Evolutionary conservation across 139 green algal genomes (phyloP).

Genomic region (Dunaliella sp.): DNA sequence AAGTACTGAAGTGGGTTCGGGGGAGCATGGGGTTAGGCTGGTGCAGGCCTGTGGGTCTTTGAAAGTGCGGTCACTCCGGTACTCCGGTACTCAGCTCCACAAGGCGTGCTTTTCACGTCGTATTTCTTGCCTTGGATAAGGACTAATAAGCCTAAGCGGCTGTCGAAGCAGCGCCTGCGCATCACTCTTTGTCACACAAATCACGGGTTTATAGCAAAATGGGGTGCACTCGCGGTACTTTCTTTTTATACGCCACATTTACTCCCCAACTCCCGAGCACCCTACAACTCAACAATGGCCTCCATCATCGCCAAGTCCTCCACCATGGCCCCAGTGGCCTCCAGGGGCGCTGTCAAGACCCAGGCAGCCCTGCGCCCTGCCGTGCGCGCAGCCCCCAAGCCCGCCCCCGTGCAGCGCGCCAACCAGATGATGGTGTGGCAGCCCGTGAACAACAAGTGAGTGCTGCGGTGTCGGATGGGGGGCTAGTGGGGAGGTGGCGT

Average conservation of each 20-base stretch:
- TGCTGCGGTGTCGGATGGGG: neutral
- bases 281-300: constrained; percentile 25
- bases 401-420: constrained; percentile 49
- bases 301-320: constrained; percentile 22
- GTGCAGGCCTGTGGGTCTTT: no score
- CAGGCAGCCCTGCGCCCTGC: constrained; percentile 27
- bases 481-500: neutral
- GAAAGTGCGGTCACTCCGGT: no score
- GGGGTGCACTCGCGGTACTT: neutral
- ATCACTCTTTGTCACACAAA: neutral
- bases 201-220: neutral
- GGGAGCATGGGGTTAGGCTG: no score
- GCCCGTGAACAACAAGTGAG: constrained; percentile 81
- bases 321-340: constrained; percentile 10
- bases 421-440: constrained; percentile 75
- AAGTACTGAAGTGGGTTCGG: no score
- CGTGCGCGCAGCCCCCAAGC: constrained; percentile 32
- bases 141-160: no score
- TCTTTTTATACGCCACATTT: neutral
- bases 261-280: neutral
- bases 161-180: no score
- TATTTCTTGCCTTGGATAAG: neutral
- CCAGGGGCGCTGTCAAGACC: constrained; percentile 1
- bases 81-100: no score
- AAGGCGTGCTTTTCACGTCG: no score